phyloP scores from a whole-genome alignment of 2,329 filamentous ascomycete genomes.

The Ophiostoma piceae region DNA sequence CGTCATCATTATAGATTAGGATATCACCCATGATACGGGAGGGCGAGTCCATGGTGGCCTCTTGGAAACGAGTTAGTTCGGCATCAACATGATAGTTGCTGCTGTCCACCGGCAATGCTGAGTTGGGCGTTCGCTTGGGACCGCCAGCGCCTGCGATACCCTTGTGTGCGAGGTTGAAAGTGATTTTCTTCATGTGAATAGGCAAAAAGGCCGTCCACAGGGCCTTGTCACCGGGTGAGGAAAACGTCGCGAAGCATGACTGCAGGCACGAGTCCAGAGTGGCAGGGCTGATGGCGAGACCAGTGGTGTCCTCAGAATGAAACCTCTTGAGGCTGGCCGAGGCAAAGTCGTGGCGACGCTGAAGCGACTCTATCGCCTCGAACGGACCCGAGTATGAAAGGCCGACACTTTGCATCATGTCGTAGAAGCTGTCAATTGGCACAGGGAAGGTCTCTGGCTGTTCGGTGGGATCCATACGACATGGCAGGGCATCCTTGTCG shows the following conservation, averaged over 20 bases:
- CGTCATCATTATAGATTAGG: slow-evolving; percentile 33
- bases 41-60: slow-evolving; percentile 27
- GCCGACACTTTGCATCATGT: slow-evolving; percentile 39
- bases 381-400: slow-evolving; percentile 40
- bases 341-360: slow-evolving; percentile 37
- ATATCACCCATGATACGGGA: slow-evolving; percentile 38
- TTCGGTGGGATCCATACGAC: slow-evolving; percentile 17
- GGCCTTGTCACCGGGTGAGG: slow-evolving; percentile 39
- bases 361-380: slow-evolving; percentile 33
- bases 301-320: slow-evolving; percentile 38
- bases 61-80: slow-evolving; percentile 32
- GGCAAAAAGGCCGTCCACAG: slow-evolving; percentile 43
- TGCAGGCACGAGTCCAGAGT: slow-evolving; percentile 42
- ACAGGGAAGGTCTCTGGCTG: slow-evolving; percentile 35
- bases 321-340: slow-evolving; percentile 32
- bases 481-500: slow-evolving; percentile 31
- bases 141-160: not conserved
- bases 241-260: slow-evolving; percentile 39
- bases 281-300: slow-evolving; percentile 37
- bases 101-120: slow-evolving; percentile 18
- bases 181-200: slow-evolving; percentile 33
- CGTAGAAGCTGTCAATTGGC: slow-evolving; percentile 36
- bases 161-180: slow-evolving; percentile 36
- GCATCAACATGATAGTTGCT: slow-evolving; percentile 32
- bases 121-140: not conserved